Evolutionary conservation across 1,284 basidiomycete genomes (phyloP), one percentile per base, ranked within the genome.

Genomic region (Ganoderma sp.): DNA sequence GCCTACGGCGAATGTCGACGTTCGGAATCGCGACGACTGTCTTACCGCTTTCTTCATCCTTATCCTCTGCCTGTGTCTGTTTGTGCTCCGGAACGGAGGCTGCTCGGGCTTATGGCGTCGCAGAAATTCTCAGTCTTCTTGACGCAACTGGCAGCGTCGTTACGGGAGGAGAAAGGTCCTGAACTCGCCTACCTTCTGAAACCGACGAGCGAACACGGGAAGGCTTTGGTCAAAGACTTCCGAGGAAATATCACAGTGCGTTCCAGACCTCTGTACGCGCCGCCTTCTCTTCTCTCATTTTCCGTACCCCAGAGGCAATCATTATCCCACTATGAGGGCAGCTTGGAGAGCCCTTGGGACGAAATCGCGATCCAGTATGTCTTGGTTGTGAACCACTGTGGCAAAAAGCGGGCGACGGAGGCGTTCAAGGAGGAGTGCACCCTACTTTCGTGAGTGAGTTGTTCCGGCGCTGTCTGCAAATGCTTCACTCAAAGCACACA

Each of bases 281-380:
- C 15, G 10, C 32, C 25, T 28, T 12, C 5, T 25, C 3, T 15
- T 25, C n/a, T 39, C 12, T 41, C 39, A 60, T 42, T 60, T 37
- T 14, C 12, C n/a, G 15, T 28, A 7, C 8, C 28, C 4, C 22
- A 91, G 85, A 83, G 83, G 56, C 75, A 81, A 69, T 80, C 84
- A 5, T 78, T 90, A 63, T 80, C 84, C 22, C 80, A 82, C 59
- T 94, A 90, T 74, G 84, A 88, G 73, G 90, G 87, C 14, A 85
- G 84, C 64, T 85, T 94, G 75, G 84, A 86, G 65, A 81, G 78
- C 64, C 92, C 93, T 15, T 94, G 93, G 93, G 92, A 93, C 71
- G 92, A 94, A 67, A 90, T 94, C 72, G 88, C 90, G 6, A 87
- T 93, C 59, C 88, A 92, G 75, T 94, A 94, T 78, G 88, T 93